Evolutionary conservation across 306 rosid genomes (phyloP).

Genomic region (Glycyrrhiza uralensis): DNA sequence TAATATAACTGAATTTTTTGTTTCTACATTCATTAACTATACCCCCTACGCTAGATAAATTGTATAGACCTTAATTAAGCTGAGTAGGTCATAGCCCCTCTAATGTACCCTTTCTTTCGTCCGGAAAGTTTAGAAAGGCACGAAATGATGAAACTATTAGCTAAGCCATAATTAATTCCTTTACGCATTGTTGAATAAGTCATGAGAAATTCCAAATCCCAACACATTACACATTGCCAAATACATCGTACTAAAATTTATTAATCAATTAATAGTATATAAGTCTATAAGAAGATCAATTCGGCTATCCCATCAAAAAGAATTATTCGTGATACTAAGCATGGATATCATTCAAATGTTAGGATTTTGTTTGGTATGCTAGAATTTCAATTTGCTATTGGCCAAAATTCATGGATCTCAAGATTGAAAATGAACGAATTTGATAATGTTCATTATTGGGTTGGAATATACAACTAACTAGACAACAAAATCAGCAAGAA

Average conservation of each 20-base stretch:
- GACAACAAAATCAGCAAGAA: conserved; percentile 30
- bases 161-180: too few species aligned
- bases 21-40: neutral
- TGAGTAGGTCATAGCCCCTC: too few species aligned
- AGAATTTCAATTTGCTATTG: neutral
- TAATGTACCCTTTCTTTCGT: neutral
- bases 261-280: neutral
- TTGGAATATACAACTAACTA: conserved; percentile 12
- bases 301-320: neutral
- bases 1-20: neutral
- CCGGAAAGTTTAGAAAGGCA: neutral
- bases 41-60: too few species aligned
- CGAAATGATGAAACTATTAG: neutral
- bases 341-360: neutral
- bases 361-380: neutral
- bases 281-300: too few species aligned
- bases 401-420: neutral
- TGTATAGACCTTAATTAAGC: too few species aligned
- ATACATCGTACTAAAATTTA: neutral
- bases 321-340: neutral
- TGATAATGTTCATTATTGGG: neutral
- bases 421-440: conserved; percentile 1
- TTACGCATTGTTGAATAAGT: too few species aligned
- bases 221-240: neutral
- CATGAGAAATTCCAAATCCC: neutral